Evolutionary conservation across 2,329 filamentous ascomycete species (phyloP).

Genomic region (Neofusicoccum kwambonambiense): DNA sequence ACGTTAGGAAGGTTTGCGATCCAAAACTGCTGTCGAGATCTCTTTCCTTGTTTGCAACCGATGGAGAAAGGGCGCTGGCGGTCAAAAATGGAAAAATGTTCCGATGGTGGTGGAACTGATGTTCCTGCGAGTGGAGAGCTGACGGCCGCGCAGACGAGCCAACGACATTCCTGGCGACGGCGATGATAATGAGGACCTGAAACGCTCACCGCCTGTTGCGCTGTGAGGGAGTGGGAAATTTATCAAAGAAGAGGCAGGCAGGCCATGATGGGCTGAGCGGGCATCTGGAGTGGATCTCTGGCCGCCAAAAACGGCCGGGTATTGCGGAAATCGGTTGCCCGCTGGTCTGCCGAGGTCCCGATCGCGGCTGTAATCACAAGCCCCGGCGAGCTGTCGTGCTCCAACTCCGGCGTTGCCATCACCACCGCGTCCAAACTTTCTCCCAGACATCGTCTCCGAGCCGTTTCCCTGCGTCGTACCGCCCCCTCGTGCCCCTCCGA

Average conservation of each 20-base stretch:
- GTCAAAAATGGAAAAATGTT: background rate
- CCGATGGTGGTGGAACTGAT: background rate
- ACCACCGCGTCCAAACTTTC: no score
- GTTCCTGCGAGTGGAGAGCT: background rate
- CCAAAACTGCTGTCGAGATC: background rate
- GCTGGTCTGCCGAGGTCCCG: constrained; percentile 10
- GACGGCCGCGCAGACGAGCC: background rate
- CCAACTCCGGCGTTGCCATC: background rate
- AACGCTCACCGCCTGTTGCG: background rate
- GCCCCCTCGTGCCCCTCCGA: background rate
- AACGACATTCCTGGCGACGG: background rate
- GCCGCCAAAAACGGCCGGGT: background rate
- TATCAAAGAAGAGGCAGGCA: background rate
- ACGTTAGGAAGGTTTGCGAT: no score
- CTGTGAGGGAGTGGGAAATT: background rate
- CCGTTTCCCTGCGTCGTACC: background rate
- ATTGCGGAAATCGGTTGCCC: constrained; percentile 9
- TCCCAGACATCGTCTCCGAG: no score
- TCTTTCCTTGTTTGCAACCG: background rate
- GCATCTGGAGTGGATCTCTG: background rate
- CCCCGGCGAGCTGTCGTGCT: background rate
- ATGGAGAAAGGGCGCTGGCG: background rate
- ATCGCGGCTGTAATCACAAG: background rate
- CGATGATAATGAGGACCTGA: background rate
- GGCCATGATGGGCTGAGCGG: constrained; percentile 3